phyloP scores from a whole-genome alignment of 2,329 filamentous ascomycete species.

The Talaromyces sp. region DNA sequence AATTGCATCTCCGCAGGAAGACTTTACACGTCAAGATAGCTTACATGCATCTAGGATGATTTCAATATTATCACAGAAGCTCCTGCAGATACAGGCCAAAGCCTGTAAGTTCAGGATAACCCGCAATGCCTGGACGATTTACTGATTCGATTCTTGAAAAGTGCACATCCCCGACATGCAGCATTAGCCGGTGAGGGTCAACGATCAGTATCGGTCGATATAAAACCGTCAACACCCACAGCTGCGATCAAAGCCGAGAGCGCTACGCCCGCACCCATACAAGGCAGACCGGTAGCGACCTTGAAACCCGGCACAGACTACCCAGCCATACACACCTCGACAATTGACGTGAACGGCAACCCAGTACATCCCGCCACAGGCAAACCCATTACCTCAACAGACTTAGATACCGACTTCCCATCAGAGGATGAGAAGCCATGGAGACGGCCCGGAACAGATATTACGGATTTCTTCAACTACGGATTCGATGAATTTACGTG shows the following conservation, averaged over 20 bases:
- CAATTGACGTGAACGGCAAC: constrained; percentile 77
- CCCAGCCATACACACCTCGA: constrained; percentile 69
- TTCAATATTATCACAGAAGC: constrained; percentile 51
- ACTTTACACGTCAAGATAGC: constrained; percentile 1
- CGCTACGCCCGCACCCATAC: constrained; percentile 29
- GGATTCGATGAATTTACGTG: constrained; percentile 98
- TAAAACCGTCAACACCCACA: constrained; percentile 34
- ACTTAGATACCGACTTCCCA: constrained; percentile 70
- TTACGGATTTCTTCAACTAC: constrained; percentile 98
- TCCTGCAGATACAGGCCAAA: constrained; percentile 39
- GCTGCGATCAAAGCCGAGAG: constrained; percentile 31
- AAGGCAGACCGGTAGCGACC: constrained; percentile 34
- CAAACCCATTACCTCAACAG: constrained; percentile 78
- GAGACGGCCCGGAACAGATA: constrained; percentile 88
- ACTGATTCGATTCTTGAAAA: constrained; percentile 23
- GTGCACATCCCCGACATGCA: constrained; percentile 39
- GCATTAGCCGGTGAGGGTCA: constrained; percentile 34
- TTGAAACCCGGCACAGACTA: constrained; percentile 60
- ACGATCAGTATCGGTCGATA: constrained; percentile 34
- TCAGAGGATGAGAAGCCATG: constrained; percentile 81
- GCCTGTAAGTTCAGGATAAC: constrained; percentile 30
- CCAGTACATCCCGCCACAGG: constrained; percentile 70
- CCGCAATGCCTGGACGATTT: constrained; percentile 20
- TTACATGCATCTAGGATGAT: constrained; percentile 38
- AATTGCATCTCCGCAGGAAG: not conserved